Base-by-base conservation (phyloP, 768 basidiomycete species). In the Daedalea quercina region DNA sequence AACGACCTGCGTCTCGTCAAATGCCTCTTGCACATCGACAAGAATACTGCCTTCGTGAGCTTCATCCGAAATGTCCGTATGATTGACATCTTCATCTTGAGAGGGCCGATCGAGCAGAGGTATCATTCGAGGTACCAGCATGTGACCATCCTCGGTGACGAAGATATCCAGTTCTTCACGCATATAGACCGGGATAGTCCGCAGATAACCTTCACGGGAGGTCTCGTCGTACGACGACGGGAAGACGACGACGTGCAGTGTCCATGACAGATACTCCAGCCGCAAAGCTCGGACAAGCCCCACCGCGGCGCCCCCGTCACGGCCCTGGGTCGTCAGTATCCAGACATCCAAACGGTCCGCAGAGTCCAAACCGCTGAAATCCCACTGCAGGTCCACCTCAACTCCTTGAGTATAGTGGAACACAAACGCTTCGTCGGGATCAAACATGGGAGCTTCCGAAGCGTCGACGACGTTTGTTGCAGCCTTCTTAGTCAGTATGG, bases 241-340 rank as follows among this genome's bases (percentile, higher is more conserved):
- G 54, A 70, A 71, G 31, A 67, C 58, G 19, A 63, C 65, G 9
- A 67, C 46, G 20, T 58, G 58, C 43, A 70, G 64, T 7, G 55
- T 61, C 67, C 70, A 71, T 3, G 60, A 43, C 6, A 57, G 57
- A 47, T 62, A 68, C 53, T 73, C 71, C 41, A 60, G 60, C 3
- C 63, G 56, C 20, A 71, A 55, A 7, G 67, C 60, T 28, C 68
- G 51, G 9, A 63, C 53, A 22, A 74, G 59, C 2, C 72, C 72
- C 15, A 60, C 44, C 0, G 65, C 66, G 15, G 65, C 64, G 25
- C 62, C 64, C 7, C 69, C 69, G 50, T 68, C 43, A 25, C 57
- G 59, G 23, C 15, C 57, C 9, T 40, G 3, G 45, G 47, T 45
- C 4, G 25, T 40, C 3, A 43, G 15, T 3, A 51, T 19, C 50